Base-by-base conservation (phyloP, 2,329 filamentous ascomycete species). In the Westerdykella sp. region DNA sequence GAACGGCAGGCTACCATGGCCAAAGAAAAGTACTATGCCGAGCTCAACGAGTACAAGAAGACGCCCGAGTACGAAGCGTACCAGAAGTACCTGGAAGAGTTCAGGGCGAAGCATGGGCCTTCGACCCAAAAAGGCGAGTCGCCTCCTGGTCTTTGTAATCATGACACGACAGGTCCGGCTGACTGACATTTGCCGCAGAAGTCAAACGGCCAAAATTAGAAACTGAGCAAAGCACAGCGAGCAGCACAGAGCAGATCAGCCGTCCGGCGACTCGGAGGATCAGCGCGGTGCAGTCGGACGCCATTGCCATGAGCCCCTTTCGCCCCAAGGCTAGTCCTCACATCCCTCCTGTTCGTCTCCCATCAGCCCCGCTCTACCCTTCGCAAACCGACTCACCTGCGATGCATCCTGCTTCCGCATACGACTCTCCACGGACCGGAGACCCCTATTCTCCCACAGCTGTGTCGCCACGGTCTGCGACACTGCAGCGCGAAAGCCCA, bases 11-110 rank as follows among this genome's bases (percentile, higher is more conserved):
- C 86, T 18, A 81, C 83, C 46, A 67, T 75, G 13, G 83, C 83
- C 21, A 91, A 91, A 66, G 85, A 90, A 52, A 84, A 76, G 52
- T 91, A 88, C 60, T 84, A 85, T 51, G 73, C 76, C n/a, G 79
- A 86, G 49, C 71, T 90, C 47, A 72, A 76, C 37, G 78, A 84
- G 51, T 91, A 91, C 64, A 90, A 90, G 62, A 87, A 87, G 66
- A 90, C 85, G 0, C 59, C 76, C 6, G 75, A 83, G 39, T 88
- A 81, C 59, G 77, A 74, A 44, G 76, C 80, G 40, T 90, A 91
- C 51, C 73, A 78, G 46, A 75, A 79, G 35, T 93, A 93, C 60
- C 69, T 91, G 16, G 76, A 79, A 25, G 85, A 90, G 1, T 91
- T 93, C 70, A 89, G 85, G 59, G 78, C 81, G 38, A 85, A 84